Conservation (phyloP, 2,329 filamentous ascomycete genomes). For the Phialemoniopsis sp. region DNA sequence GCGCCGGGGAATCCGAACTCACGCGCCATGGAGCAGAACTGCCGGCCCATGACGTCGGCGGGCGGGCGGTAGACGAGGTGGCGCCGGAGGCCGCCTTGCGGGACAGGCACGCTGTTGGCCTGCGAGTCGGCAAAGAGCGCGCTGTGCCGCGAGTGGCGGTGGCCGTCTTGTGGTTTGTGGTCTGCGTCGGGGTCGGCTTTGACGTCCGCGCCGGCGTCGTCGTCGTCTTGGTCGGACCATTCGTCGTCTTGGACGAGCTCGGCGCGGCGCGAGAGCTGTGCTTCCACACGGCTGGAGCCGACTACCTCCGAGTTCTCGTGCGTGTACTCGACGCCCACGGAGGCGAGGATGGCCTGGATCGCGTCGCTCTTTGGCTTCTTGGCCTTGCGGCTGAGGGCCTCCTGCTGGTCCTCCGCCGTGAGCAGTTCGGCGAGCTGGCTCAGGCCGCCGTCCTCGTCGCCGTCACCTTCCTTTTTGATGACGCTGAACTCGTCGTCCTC, state of each 20-base stretch:
- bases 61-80: slow-evolving; percentile 66
- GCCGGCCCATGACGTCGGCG: slow-evolving; percentile 66
- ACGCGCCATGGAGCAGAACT: slow-evolving; percentile 88
- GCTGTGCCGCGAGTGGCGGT: slow-evolving; percentile 37
- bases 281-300: slow-evolving; percentile 88
- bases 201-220: slow-evolving; percentile 3
- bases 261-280: slow-evolving; percentile 73
- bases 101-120: slow-evolving; percentile 22
- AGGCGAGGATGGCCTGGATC: slow-evolving; percentile 82
- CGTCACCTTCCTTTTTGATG: slow-evolving; percentile 37
- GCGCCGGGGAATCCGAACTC: slow-evolving; percentile 72
- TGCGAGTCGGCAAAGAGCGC: slow-evolving; percentile 55
- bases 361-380: slow-evolving; percentile 57
- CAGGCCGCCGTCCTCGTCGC: slow-evolving; percentile 63
- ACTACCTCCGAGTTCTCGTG: slow-evolving; percentile 96
- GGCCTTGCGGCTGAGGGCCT: slow-evolving; percentile 14
- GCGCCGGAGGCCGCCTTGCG: slow-evolving; percentile 21
- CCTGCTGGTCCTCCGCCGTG: slow-evolving; percentile 37
- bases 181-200: slow-evolving; percentile 9
- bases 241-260: slow-evolving; percentile 49
- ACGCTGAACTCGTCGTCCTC: slow-evolving; percentile 38
- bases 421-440: slow-evolving; percentile 66
- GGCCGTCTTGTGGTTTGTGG: slow-evolving; percentile 19
- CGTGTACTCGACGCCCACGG: slow-evolving; percentile 88
- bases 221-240: slow-evolving; percentile 16